These are phyloP conservation scores for Zygoascus sp. DNA, from an alignment of 1,139 yeast species.

Conservation along the genomic window DNA sequence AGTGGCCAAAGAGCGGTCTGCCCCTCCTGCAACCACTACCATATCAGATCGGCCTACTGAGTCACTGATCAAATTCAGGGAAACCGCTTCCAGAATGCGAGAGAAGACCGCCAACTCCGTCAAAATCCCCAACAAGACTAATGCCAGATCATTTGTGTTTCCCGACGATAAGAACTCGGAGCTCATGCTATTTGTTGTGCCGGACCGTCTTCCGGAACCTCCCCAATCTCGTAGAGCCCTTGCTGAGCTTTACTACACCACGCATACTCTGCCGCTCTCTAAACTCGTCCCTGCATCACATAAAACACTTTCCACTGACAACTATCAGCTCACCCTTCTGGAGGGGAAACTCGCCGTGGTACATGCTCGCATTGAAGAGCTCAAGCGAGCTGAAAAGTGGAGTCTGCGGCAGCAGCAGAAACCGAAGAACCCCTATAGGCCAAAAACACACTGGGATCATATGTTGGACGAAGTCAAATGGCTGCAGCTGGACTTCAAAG, in stretches of 20 bases:
- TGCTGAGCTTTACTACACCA: conserved; percentile 79
- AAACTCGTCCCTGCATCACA: conserved; percentile 81
- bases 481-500: conserved; percentile 78
- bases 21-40: too few relatives aligned
- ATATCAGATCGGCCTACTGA: too few relatives aligned
- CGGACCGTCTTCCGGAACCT: conserved; percentile 36
- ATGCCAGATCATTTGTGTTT: conserved; percentile 16
- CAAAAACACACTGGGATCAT: conserved; percentile 64
- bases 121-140: conserved; percentile 13
- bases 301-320: conserved; percentile 77
- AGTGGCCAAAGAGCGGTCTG: too few relatives aligned
- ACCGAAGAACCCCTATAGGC: conserved; percentile 61
- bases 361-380: conserved; percentile 86
- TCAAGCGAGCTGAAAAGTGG: conserved; percentile 86
- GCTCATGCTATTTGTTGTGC: conserved; percentile 32
- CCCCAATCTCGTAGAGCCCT: conserved; percentile 45
- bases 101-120: not conserved
- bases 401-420: conserved; percentile 79
- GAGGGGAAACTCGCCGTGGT: conserved; percentile 94
- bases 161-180: conserved; percentile 25
- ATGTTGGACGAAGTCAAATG: conserved; percentile 77
- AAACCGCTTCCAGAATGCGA: conserved; percentile 5
- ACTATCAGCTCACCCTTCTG: conserved; percentile 78
- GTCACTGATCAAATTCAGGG: conserved; percentile 1
- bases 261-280: conserved; percentile 81